phyloP scores from a whole-genome alignment of 768 basidiomycete genomes.

The Xanthoconium stramineum region DNA sequence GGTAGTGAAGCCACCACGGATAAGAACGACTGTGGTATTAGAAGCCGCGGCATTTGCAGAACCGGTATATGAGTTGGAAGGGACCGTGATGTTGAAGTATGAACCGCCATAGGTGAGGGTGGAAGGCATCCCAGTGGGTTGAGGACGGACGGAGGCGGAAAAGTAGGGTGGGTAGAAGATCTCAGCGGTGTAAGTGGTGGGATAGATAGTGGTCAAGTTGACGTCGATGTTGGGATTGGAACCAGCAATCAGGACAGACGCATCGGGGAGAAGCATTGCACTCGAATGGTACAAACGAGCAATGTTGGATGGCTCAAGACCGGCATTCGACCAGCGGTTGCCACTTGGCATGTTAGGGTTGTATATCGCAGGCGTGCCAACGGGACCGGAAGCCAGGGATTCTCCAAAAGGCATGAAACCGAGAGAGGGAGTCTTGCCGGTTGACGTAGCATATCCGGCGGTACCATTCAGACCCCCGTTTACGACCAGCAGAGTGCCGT shows the following conservation, averaged over 20 bases:
- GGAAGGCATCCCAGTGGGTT: conserved; percentile 66
- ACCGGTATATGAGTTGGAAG: conserved; percentile 63
- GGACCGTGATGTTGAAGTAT: conserved; percentile 73
- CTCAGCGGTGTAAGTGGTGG: conserved; percentile 80
- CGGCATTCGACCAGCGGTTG: conserved; percentile 68
- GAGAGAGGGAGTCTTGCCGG: conserved; percentile 40
- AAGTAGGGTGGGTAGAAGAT: conserved; percentile 94
- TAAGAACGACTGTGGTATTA: conserved; percentile 73
- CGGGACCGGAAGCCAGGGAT: conserved; percentile 78
- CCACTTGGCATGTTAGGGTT: conserved; percentile 74
- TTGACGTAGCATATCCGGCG: conserved; percentile 74
- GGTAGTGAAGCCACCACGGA: conserved; percentile 82
- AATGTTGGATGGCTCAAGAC: conserved; percentile 60
- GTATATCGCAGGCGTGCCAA: conserved; percentile 76
- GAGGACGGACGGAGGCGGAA: conserved; percentile 62
- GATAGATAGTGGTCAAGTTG: conserved; percentile 59
- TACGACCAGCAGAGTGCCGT: conserved; percentile 70
- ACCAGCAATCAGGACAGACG: conserved; percentile 83
- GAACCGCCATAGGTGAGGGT: conserved; percentile 81
- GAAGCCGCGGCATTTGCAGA: conserved; percentile 65
- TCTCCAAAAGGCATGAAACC: conserved; percentile 66
- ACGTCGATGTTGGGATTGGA: conserved; percentile 94
- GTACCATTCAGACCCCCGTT: conserved; percentile 87
- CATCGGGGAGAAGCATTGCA: conserved; percentile 84
- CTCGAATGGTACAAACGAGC: conserved; percentile 91